Evolutionary conservation across 2,329 filamentous ascomycete species (phyloP), one percentile per base, ranked within the genome.

Genomic region (Xylaria sp.): DNA sequence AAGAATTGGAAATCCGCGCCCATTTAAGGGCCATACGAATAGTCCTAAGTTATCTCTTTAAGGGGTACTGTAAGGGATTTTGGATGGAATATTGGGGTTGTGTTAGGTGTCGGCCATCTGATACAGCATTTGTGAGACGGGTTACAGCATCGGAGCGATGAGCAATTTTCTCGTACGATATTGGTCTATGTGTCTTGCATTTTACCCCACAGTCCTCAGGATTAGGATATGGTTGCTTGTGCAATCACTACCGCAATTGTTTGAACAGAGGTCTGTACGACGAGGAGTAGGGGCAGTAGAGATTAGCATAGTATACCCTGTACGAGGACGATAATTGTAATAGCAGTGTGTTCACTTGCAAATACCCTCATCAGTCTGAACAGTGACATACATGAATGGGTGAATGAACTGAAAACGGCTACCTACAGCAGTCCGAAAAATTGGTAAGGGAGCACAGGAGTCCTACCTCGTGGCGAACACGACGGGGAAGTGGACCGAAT

Each of bases 111-210:
- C 33, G 15, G 31, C 3, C 53, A 33, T 19, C 17, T 49, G 45
- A 33, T 47, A 49, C 11, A 31, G 35, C 28, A 56, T 56, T 38
- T 45, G 58, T 61, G 58, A 42, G 51, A 56, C 58, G 52, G 19
- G 45, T 7, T 19, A 61, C 45, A 46, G 19, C 45, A 46, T 46
- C 21, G 46, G 45, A 50, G 51, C 28, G 57, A 55, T 40, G 49
- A 45, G 35, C 43, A 50, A 40, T 55, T 21, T 43, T 50, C 15
- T 35, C 43, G 43, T 55, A 50, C 43, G 33, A 54, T 43, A n/a
- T 49, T 38, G 4, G 35, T 28, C 21, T 51, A 25, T 25, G 12
- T 51, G 21, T 17, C 31, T 40, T 52, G 31, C 47, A 40, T 59
- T 46, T 51, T 49, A 25, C 57, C 43, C 50, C 25, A 49, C 45